Evolutionary conservation across 2,329 filamentous ascomycete species (phyloP), one percentile per base, ranked within the genome.

Genomic region (Aureobasidium zeae): DNA sequence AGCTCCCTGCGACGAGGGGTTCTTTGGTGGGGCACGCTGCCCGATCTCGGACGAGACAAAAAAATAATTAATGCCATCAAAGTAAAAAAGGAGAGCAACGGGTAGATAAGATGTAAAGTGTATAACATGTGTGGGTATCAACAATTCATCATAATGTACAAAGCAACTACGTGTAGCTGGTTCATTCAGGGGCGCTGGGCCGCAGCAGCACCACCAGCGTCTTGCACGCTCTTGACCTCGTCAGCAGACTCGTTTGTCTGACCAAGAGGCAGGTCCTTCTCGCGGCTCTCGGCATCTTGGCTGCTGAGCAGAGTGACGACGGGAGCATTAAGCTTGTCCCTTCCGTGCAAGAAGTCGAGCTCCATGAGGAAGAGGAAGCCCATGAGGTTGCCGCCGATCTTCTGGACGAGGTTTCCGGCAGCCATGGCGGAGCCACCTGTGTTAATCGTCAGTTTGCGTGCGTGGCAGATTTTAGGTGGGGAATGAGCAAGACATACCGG

Each of bases 341-440:
- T 79, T 54, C 91, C 91, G 62, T 94, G 86, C 54, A 98, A 78
- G 67, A 91, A 89, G 56, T 87, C 82, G 52, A 98, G 82, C 66
- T 96, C 89, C 62, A 96, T 83, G 57, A 98, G 85, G 72, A 98
- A 98, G 51, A 95, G 70, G 67, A 85, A 96, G 55, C 86, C 89
- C 47, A 94, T 67, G 34, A 96, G 72, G n/a, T 77, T 72, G 52
- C 88, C 91, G 53, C 87, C 86, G 52, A 93, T 77, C 66, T 93
- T 79, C 63, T 80, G 74, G 55, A 96, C 85, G 48, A 98, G 81
- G 50, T 85, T 76, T 51, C 85, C 87, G 15, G 87, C 89, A 48
- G 89, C 91, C 52, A 78, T 77, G 45, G 91, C 91, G 52, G 87
- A 94, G 55, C 91, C 91, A 66, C 89, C 89, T 94, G 51, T 45